Conservation (phyloP, 2,329 filamentous ascomycete species). For the Aureobasidium uvarum region DNA sequence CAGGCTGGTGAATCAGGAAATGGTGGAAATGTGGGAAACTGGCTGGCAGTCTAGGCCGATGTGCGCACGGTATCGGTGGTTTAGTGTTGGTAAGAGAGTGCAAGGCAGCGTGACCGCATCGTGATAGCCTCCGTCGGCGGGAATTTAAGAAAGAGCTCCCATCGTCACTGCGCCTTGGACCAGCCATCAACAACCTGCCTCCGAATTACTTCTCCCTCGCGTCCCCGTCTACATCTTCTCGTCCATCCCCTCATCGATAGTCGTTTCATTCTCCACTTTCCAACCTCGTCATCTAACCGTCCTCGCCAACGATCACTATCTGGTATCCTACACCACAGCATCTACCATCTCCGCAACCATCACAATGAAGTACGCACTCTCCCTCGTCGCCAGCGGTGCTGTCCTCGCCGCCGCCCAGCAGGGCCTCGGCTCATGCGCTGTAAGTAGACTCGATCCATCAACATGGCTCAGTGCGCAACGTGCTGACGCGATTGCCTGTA, state of each 20-base stretch:
- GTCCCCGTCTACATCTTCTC: slow-evolving; percentile 12
- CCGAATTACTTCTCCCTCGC: slow-evolving; percentile 14
- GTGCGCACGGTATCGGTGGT: neutral
- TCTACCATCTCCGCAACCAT: slow-evolving; percentile 22
- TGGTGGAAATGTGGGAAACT: slow-evolving; percentile 20
- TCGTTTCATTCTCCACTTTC: slow-evolving; percentile 18
- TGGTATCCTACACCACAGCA: slow-evolving; percentile 21
- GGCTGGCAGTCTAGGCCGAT: slow-evolving; percentile 19
- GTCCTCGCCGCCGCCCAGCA: slow-evolving; percentile 38
- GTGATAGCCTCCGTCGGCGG: neutral
- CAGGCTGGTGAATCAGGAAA: slow-evolving; percentile 14
- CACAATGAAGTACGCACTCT: slow-evolving; percentile 39
- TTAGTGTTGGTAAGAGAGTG: slow-evolving; percentile 3
- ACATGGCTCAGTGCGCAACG: neutral
- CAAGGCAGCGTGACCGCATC: slow-evolving; percentile 16
- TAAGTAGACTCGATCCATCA: slow-evolving; percentile 32
- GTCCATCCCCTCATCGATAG: slow-evolving; percentile 9
- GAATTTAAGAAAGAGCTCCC: slow-evolving; percentile 20
- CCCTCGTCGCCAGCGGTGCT: slow-evolving; percentile 37
- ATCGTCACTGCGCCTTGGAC: slow-evolving; percentile 20
- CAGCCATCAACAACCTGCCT: slow-evolving; percentile 20
- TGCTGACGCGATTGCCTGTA: slow-evolving; percentile 27
- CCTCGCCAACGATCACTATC: slow-evolving; percentile 15
- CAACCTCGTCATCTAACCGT: slow-evolving; percentile 20
- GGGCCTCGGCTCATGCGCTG: slow-evolving; percentile 39